phyloP scores from a whole-genome alignment of 2,329 filamentous ascomycete genomes.

The Neonectria neomacrospora region DNA sequence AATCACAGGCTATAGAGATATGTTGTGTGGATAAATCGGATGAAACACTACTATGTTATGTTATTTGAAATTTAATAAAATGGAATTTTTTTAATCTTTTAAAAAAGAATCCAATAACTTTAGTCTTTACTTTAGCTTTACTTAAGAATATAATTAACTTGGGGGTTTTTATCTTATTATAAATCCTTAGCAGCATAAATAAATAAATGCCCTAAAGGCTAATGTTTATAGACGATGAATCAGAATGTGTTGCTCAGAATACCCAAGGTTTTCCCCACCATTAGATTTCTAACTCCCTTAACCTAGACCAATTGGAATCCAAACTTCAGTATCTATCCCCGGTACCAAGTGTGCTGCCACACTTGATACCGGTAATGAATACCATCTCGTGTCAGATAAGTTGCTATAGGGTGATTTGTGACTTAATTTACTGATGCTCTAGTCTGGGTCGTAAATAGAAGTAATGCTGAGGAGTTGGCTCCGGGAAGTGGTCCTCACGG shows the following conservation, averaged over 20 bases:
- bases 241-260: conserved; percentile 8
- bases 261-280: not conserved
- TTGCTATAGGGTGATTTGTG: not conserved
- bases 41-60: conserved; percentile 17
- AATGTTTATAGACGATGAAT: not conserved
- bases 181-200: not conserved
- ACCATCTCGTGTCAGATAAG: not conserved
- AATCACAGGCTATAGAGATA: conserved; percentile 27
- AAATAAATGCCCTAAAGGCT: not conserved
- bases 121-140: too few species aligned
- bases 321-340: not conserved
- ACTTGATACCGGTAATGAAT: not conserved
- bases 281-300: not conserved
- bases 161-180: not conserved
- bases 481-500: conserved; percentile 5
- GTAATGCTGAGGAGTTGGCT: not conserved
- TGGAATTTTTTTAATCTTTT: too few species aligned
- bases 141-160: too few species aligned
- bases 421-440: not conserved
- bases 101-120: too few species aligned
- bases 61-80: too few species aligned
- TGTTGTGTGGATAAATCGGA: conserved; percentile 18
- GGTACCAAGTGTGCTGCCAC: not conserved
- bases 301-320: conserved; percentile 7
- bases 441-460: not conserved